Base-by-base conservation (phyloP, 2,329 filamentous ascomycete genomes). In the Aspergillus pseudoglaucus region DNA sequence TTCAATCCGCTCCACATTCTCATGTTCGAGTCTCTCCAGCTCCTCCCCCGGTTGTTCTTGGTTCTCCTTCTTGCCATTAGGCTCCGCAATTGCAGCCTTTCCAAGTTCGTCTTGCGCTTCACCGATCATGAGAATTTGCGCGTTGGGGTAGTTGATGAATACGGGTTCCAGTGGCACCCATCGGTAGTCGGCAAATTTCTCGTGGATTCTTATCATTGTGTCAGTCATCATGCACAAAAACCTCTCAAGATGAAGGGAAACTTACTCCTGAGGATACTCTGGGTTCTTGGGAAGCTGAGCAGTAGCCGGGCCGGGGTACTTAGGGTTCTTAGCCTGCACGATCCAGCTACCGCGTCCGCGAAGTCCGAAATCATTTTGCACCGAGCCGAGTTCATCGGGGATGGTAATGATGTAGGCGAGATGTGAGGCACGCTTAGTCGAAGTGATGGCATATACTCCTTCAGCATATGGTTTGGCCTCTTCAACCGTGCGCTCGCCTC, bases 401-500 rank as follows among this genome's bases (percentile, higher is more conserved):
- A 91, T 76, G 0, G 88, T 95, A 42, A 90, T 71, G 49, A 90
- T 79, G 60, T 95, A 95, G 0, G 79, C 86, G 7, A 96, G 74
- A 58, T 95, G 89, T 2, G 83, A 87, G 42, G 85, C 80, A 0
- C 83, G 75, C 1, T 82, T 82, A 0, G 84, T 88, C 2, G 79
- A 81, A 0, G 85, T 88, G 45, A 95, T 83, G 0, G 85, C 85
- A 58, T 95, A 95, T 0, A 95, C 82, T 0, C 90, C 90, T 64
- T 95, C 89, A 0, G 83, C 90, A n/a, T 90, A 75, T 0, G 87
- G 87, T 0, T 79, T 84, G 1, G 87, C 84, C 1, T 85, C 81
- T 0, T 87, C 83, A 0, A 75, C 77, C 44, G 85, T 82, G 10
- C 87, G 79, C 12, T 79, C 80, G 1, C 88, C 88, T 2, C 70